These are phyloP conservation scores for Carnegiea gigantea DNA, from an alignment of 179 eudicot species.

Conservation along the genomic window DNA sequence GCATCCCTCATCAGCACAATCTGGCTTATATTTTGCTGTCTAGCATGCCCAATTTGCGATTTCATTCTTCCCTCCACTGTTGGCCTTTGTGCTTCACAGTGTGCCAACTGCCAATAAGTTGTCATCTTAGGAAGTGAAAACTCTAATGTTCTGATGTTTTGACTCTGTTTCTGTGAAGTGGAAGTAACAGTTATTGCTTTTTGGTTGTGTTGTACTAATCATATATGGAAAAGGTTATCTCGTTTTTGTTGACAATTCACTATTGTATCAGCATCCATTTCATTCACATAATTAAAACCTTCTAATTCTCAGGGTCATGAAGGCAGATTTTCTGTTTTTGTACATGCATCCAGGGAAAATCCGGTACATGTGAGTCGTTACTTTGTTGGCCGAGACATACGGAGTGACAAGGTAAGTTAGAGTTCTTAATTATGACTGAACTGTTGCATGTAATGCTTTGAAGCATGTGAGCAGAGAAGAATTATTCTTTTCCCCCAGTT, in stretches of 20 bases:
- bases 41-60: not conserved
- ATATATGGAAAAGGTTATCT: not conserved
- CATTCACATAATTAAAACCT: not conserved
- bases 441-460: not conserved
- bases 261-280: not conserved
- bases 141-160: not conserved
- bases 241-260: not conserved
- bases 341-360: conserved; percentile 49
- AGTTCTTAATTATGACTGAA: not conserved
- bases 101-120: not conserved
- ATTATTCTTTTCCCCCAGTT: not conserved
- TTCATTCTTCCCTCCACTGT: not conserved
- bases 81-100: not conserved
- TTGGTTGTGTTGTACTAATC: not conserved
- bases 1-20: not conserved
- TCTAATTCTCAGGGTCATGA: conserved; percentile 45
- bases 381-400: conserved; percentile 49
- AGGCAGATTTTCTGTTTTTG: conserved; percentile 48
- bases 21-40: not conserved
- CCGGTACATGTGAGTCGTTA: conserved; percentile 44
- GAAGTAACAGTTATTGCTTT: not conserved
- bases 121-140: not conserved
- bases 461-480: not conserved
- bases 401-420: conserved; percentile 43
- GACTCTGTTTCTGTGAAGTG: not conserved